Evolutionary conservation across 306 rosid genomes (phyloP).

Genomic region (Medicago ruthenica): DNA sequence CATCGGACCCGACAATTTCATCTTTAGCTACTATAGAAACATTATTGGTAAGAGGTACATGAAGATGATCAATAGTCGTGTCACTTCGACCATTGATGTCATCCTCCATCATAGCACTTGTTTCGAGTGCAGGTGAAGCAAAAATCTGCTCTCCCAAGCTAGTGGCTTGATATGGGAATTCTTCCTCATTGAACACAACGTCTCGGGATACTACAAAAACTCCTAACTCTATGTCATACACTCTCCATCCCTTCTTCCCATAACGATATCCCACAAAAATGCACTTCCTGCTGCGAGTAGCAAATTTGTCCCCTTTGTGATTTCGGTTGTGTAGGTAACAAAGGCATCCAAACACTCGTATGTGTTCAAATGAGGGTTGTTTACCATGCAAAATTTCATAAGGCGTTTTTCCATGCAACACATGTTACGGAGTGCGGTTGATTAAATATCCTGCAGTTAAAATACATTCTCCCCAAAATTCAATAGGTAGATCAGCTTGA

Average conservation of each 20-base stretch:
- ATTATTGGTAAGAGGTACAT: neutral
- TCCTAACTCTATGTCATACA: neutral
- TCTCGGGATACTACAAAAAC: neutral
- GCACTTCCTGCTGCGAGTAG: neutral
- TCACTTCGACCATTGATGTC: neutral
- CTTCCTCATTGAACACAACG: neutral
- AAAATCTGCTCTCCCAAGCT: neutral
- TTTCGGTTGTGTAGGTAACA: neutral
- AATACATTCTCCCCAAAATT: neutral
- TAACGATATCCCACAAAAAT: neutral
- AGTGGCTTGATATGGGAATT: neutral
- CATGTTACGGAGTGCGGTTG: neutral
- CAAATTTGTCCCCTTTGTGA: neutral
- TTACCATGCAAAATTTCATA: neutral
- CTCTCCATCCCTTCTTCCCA: neutral
- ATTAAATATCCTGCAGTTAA: neutral
- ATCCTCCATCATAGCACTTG: neutral
- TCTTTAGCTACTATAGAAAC: neutral
- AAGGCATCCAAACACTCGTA: neutral
- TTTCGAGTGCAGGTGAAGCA: neutral
- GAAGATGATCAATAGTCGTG: neutral
- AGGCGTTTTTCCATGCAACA: neutral
- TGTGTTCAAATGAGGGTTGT: neutral
- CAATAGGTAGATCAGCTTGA: neutral
- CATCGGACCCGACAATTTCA: neutral